These are phyloP conservation scores for Prunus davidiana DNA, from an alignment of 306 rosid species.

Conservation along the genomic window DNA sequence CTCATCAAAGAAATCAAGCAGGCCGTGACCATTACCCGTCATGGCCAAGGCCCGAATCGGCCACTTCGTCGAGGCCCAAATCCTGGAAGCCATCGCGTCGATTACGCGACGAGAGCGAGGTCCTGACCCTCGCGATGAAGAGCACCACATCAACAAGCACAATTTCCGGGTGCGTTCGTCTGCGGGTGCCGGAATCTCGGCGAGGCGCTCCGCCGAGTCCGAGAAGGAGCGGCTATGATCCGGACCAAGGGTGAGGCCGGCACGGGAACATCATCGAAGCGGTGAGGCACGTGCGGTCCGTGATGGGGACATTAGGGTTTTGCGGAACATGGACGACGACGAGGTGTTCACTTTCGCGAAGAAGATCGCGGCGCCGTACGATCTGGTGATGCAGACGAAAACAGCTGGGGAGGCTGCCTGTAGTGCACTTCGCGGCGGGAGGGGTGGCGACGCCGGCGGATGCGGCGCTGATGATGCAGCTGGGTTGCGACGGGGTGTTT, in stretches of 20 bases:
- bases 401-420: slow-evolving; percentile 86
- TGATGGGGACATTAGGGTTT: slow-evolving; percentile 69
- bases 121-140: slow-evolving; percentile 81
- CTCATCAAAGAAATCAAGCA: slow-evolving; percentile 78
- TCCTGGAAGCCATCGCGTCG: slow-evolving; percentile 77
- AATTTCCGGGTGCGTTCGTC: slow-evolving; percentile 77
- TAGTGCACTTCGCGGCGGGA: slow-evolving; percentile 86
- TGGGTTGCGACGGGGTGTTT: slow-evolving; percentile 86
- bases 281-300: slow-evolving; percentile 78
- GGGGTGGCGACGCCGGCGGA: slow-evolving; percentile 95
- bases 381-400: slow-evolving; percentile 87
- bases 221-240: slow-evolving; percentile 94
- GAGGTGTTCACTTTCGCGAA: slow-evolving; percentile 80
- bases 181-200: slow-evolving; percentile 92
- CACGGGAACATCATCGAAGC: slow-evolving; percentile 76
- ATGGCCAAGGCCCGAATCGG: slow-evolving; percentile 97
- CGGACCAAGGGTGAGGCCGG: slow-evolving; percentile 92
- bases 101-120: slow-evolving; percentile 90
- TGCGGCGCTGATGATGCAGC: slow-evolving; percentile 90
- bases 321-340: slow-evolving; percentile 86
- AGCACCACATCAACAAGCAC: slow-evolving; percentile 83
- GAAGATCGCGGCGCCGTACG: slow-evolving; percentile 81
- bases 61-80: slow-evolving; percentile 88
- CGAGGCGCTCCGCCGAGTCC: slow-evolving; percentile 74
- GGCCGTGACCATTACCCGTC: slow-evolving; percentile 85